A percentile compares a stretch with the other conserved stretches of the same genome.
These are phyloP conservation scores for Fusarium sp. DNA, from an alignment of 2,329 filamentous ascomycete genomes.

Conservation along the genomic window DNA sequence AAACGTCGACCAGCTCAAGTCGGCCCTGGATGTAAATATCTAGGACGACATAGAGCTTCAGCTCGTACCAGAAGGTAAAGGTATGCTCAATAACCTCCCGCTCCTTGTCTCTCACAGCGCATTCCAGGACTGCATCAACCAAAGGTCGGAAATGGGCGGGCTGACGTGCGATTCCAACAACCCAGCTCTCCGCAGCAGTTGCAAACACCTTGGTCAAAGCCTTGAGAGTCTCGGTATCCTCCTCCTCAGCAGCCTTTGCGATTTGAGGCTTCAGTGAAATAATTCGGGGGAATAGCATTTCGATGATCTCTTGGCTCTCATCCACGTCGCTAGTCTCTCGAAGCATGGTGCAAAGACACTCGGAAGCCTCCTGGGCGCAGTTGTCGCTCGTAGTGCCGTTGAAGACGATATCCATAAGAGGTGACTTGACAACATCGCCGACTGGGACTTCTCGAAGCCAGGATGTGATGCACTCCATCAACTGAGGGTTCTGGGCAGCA, in stretches of 20 bases:
- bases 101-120: constrained; percentile 86
- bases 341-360: constrained; percentile 92
- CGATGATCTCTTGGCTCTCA: constrained; percentile 84
- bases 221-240: constrained; percentile 88
- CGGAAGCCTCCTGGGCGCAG: constrained; percentile 88
- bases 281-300: constrained; percentile 83
- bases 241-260: constrained; percentile 77
- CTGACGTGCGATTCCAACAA: constrained; percentile 87
- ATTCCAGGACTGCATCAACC: constrained; percentile 93
- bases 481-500: constrained; percentile 86
- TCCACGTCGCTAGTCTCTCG: constrained; percentile 94
- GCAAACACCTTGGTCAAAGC: constrained; percentile 90
- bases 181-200: constrained; percentile 94
- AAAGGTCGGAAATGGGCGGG: constrained; percentile 84
- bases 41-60: constrained; percentile 94
- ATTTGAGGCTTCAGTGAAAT: constrained; percentile 83
- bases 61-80: constrained; percentile 97
- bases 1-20: constrained; percentile 81
- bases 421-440: constrained; percentile 83
- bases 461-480: constrained; percentile 95
- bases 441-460: constrained; percentile 96
- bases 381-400: constrained; percentile 79
- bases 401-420: constrained; percentile 84
- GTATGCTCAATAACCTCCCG: constrained; percentile 93
- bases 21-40: constrained; percentile 90